Conservation (phyloP, 495 filamentous ascomycete species). For the Xylaria telfairii region DNA sequence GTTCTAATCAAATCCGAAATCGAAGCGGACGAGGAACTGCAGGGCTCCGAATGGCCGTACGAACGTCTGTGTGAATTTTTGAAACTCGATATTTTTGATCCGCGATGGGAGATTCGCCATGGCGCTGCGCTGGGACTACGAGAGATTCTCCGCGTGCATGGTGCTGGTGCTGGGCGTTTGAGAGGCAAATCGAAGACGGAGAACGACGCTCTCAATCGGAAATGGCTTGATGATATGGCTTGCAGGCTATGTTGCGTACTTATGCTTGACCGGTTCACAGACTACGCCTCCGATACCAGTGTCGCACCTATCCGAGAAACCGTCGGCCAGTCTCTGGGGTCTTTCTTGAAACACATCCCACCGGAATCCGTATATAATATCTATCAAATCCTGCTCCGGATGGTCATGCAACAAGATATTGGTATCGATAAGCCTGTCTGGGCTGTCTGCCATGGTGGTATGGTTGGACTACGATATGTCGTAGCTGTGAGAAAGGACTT, state of each 20-base stretch:
- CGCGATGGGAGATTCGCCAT: constrained; percentile 95
- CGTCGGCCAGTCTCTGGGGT: constrained; percentile 92
- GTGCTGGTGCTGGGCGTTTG: constrained; percentile 83
- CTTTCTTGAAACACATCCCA: constrained; percentile 81
- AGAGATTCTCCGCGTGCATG: constrained; percentile 91
- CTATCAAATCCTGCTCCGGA: constrained; percentile 79
- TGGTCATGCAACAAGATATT: constrained; percentile 90
- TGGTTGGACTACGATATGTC: constrained; percentile 93
- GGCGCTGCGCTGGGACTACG: constrained; percentile 94
- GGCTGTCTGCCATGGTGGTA: constrained; percentile 97
- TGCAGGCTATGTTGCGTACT: constrained; percentile 92
- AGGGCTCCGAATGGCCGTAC: constrained; percentile 91
- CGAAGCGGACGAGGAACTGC: constrained; percentile 70
- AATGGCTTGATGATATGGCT: constrained; percentile 90
- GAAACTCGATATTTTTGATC: constrained; percentile 89
- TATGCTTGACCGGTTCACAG: constrained; percentile 96
- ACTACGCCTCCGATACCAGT: constrained; percentile 96
- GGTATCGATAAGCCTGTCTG: constrained; percentile 73
- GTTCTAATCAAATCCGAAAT: constrained; percentile 67
- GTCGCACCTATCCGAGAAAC: constrained; percentile 96
- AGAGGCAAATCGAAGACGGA: constrained; percentile 70
- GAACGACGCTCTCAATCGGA: constrained; percentile 79
- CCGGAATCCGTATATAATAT: constrained; percentile 76
- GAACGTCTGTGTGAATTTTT: constrained; percentile 94
- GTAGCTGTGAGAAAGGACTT: constrained; percentile 94